Conservation (phyloP, 1,139 yeast genomes). For the Zygoascus meyerae region DNA sequence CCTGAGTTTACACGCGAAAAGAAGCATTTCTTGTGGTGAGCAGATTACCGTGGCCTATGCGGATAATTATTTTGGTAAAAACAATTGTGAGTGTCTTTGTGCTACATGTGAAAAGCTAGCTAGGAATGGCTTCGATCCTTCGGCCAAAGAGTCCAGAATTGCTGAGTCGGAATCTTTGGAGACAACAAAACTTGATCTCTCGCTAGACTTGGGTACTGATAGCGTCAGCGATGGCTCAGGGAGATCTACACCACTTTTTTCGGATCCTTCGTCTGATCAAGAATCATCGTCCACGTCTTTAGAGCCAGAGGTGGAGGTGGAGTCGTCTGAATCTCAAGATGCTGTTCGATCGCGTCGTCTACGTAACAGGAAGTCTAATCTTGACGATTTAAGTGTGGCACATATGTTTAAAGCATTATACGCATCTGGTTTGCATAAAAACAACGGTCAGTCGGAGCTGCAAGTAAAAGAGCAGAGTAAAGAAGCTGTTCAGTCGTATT, state of each 20-base stretch:
- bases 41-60: constrained; percentile 44
- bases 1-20: constrained; percentile 34
- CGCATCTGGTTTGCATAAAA: constrained; percentile 2
- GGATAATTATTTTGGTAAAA: constrained; percentile 39
- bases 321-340: neutral
- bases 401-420: constrained; percentile 8
- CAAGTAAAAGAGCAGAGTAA: constrained; percentile 1
- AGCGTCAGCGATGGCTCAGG: constrained; percentile 2
- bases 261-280: constrained; percentile 5
- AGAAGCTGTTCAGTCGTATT: constrained; percentile 16
- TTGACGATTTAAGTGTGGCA: constrained; percentile 2
- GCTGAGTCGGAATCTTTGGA: neutral
- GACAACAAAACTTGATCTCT: neutral
- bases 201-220: neutral
- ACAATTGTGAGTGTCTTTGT: constrained; percentile 42
- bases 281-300: constrained; percentile 9
- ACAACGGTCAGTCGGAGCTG: constrained; percentile 6
- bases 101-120: constrained; percentile 38
- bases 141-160: constrained; percentile 12
- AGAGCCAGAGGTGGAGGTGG: constrained; percentile 18
- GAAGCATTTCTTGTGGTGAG: constrained; percentile 39
- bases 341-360: constrained; percentile 2
- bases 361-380: constrained; percentile 4
- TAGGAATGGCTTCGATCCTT: constrained; percentile 21
- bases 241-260: constrained; percentile 6